Evolutionary conservation across 768 basidiomycete species (phyloP), one percentile per base, ranked within the genome.

Genomic region (Tulasnella sp.): DNA sequence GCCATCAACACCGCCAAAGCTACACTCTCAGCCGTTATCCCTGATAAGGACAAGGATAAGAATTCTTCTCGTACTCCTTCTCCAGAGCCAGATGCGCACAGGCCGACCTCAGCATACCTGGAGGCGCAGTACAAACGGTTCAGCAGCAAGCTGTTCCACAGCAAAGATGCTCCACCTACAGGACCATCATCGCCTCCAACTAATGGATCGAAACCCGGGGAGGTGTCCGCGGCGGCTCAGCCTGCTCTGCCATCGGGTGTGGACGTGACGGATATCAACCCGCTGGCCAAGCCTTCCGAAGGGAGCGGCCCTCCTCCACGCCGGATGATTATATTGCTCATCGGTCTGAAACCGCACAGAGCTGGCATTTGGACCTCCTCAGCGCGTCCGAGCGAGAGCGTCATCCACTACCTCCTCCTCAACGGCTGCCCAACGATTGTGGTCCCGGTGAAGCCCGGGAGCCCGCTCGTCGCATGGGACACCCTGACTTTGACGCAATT

Each of bases 401-500:
- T 92, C 18, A 88, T 92, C n/a, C 88, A 89, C 78, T 92, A 92
- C 82, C 85, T 89, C 78, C 85, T 92, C 27, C 86, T 91, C 58
- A 90, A 90, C 83, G 90, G 90, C 8, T 90, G 89, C 82, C 90
- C 91, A 0, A 87, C 89, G 7, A 84, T 92, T 48, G 89, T 91
- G 10, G 84, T 91, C 1, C 91, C 91, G 8, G 90, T 88, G 62
- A 90, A 89, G 83, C 81, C 87, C 12, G 91, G 91, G 38, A 89
- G 89, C 52, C 91, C 91, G n/a, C 86, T 92, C 48, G 82, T 91
- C 36, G 89, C 90, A 12, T 92, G 91, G 91, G 90, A 91, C 83
- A 85, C 87, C 31, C 84, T 91, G 79, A 91, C 91, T 9, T 85
- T 92, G 38, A 88, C 89, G 81, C 84, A 89, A 76, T 82, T 92